These are phyloP conservation scores for Fraxinus sp. DNA, from an alignment of 305 asterid species.

Conservation along the genomic window DNA sequence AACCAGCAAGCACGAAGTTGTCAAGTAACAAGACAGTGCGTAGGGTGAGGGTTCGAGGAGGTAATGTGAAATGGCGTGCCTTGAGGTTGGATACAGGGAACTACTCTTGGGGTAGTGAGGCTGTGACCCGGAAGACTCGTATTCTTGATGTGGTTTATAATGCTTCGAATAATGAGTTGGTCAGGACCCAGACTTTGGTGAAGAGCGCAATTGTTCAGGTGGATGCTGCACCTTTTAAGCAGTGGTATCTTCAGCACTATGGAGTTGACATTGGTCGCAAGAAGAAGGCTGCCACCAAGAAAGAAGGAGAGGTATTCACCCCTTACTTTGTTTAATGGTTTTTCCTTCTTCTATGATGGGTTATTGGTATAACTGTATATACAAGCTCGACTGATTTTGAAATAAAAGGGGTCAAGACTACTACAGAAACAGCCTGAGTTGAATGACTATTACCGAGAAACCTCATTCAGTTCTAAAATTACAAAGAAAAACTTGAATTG, in stretches of 20 bases:
- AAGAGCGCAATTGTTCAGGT: slow-evolving; percentile 36
- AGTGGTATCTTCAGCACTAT: slow-evolving; percentile 41
- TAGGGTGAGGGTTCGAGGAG: slow-evolving; percentile 32
- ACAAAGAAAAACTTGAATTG: not conserved
- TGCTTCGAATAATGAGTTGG: slow-evolving; percentile 37
- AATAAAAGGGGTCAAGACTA: not conserved
- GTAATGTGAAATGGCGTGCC: slow-evolving; percentile 39
- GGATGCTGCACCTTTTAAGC: slow-evolving; percentile 36
- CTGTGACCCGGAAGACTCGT: slow-evolving; percentile 32
- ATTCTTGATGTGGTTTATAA: slow-evolving; percentile 31
- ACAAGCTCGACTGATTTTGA: not conserved
- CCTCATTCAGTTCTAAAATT: not conserved
- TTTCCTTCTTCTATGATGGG: not conserved
- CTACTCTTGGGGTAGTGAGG: slow-evolving; percentile 36
- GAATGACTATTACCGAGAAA: not conserved
- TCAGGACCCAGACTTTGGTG: slow-evolving; percentile 35
- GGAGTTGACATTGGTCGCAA: slow-evolving; percentile 37
- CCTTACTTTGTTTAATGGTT: not conserved
- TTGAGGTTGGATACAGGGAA: slow-evolving; percentile 36
- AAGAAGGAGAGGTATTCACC: slow-evolving; percentile 31
- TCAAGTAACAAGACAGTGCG: slow-evolving; percentile 36
- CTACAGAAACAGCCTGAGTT: not conserved
- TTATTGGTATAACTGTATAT: not conserved
- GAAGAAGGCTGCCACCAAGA: slow-evolving; percentile 34
- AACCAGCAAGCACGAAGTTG: slow-evolving; percentile 44